Base-by-base conservation (phyloP, 1,284 basidiomycete species). In the Sanghuangporus sanghuang region DNA sequence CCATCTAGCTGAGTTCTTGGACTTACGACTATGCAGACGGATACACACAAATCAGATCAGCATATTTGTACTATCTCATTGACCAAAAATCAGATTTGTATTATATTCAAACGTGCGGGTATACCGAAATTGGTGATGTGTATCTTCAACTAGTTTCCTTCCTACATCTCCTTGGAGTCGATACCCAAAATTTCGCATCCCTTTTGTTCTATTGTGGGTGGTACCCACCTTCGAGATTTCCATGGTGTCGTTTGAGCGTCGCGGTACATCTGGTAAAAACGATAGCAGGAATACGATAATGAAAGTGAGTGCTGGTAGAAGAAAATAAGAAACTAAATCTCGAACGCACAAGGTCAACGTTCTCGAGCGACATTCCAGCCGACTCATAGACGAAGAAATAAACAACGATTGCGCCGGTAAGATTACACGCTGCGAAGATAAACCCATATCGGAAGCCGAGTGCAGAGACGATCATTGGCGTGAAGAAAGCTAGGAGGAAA, bases 341-440 rank as follows among this genome's bases (percentile, higher is more conserved):
- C n/a, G 27, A 9, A 2, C 75, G 49, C 67, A 82, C 81, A 68
- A 78, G 76, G 71, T 92, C 86, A 56, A 92, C 87, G 64, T 76
- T 79, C 74, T 92, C 90, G 39, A 92, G 79, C 7, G 85, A 83
- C 59, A 92, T 78, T 68, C 86, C 82, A 7, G 84, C 81, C 12
- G 85, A 85, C 71, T 92, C 90, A 76, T 92, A 92, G 2, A 93
- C 79, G 83, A 91, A 92, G 71, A 91, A 80, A 73, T 79, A 91
- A 6, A 91, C 90, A 66, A 92, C 77, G 56, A 85, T 68, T 6
- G 85, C 85, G 58, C 84, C 87, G 11, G 79, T 70, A 1, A 88
- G 73, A 70, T 88, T 88, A 71, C 85, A 81, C 18, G 77, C 77
- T 65, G 69, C 70, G 64, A 91, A 91, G 54, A 92, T 79, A 72